phyloP scores from a whole-genome alignment of 768 basidiomycete species.

The Crepidotus variabilis region DNA sequence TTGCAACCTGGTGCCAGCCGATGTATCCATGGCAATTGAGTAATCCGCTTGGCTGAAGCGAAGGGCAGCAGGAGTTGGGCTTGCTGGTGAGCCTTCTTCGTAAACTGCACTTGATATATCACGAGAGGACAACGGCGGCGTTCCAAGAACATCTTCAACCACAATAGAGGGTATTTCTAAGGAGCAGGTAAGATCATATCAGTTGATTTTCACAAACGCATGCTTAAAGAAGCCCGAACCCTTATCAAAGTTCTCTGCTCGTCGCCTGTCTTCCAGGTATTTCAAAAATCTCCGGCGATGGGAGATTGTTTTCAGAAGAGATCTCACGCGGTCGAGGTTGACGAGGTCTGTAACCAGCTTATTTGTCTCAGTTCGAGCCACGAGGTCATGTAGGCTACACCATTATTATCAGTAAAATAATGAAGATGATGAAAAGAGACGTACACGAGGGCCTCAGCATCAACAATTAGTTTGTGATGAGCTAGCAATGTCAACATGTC shows the following conservation, averaged over 20 bases:
- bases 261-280: conserved; percentile 37
- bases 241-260: conserved; percentile 32
- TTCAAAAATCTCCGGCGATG: conserved; percentile 66
- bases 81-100: conserved; percentile 30
- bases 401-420: conserved; percentile 1
- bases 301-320: conserved; percentile 72
- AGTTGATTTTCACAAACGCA: not conserved
- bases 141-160: conserved; percentile 55
- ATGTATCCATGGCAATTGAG: conserved; percentile 41
- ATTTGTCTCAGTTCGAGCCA: conserved; percentile 70
- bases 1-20: conserved; percentile 43
- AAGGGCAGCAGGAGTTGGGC: conserved; percentile 33
- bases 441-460: conserved; percentile 84
- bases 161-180: conserved; percentile 70
- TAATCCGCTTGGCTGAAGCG: conserved; percentile 40
- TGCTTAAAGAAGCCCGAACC: conserved; percentile 25
- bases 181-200: not conserved
- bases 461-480: conserved; percentile 89
- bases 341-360: conserved; percentile 80
- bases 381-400: conserved; percentile 74
- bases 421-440: conserved; percentile 24
- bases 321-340: conserved; percentile 80
- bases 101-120: conserved; percentile 50
- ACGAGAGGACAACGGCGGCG: conserved; percentile 46
- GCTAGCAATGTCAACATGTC: conserved; percentile 84